Evolutionary conservation across 768 basidiomycete genomes (phyloP), one percentile per base, ranked within the genome.

Genomic region (Megacollybia marginata): DNA sequence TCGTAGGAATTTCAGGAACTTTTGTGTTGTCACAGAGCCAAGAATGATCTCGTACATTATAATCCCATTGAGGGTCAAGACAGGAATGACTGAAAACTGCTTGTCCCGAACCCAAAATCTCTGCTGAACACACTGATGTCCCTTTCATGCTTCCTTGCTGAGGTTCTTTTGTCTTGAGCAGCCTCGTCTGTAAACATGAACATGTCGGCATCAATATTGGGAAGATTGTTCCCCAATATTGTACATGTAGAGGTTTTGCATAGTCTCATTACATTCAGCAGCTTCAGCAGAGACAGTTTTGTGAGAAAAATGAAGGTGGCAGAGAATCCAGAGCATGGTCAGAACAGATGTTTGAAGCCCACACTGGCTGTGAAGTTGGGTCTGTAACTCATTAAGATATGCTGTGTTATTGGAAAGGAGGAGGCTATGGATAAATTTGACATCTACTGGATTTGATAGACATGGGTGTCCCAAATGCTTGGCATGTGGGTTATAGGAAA

Each of bases 231-330:
- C 50, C 5, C 47, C 52, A 19, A 55, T 53, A 12, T 15, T 23
- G 45, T 59, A 58, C 52, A 56, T 55, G 61, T 48, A 65, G 4
- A 52, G 55, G 5, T 59, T 52, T 3, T 60, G 49, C 1, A 58
- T 43, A 2, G 62, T 28, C 44, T 66, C 64, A 38, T 67, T 63
- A 6, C 58, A 47, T 47, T 67, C 64, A 3, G 55, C 4, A 4
- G 66, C 61, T 5, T 28, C 32, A 2, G 42, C 52, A 43, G 60
- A 46, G 9, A 66, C 53, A 8, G 53, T 40, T 42, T 67, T 67
- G 20, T 55, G 54, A 1, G 58, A 52, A 12, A 64, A 46, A 0
- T 49, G 49, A n/a, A 62, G 35, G 10, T 46, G 52, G 15, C 42
- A 53, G 15, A 66, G 46, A 1, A 64, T 48, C 3, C 52, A 48